A percentile compares a stretch with the other conserved stretches of the same genome.
Evolutionary conservation across 441 rosid genomes (phyloP).

Genomic region (Sinapis alba): DNA sequence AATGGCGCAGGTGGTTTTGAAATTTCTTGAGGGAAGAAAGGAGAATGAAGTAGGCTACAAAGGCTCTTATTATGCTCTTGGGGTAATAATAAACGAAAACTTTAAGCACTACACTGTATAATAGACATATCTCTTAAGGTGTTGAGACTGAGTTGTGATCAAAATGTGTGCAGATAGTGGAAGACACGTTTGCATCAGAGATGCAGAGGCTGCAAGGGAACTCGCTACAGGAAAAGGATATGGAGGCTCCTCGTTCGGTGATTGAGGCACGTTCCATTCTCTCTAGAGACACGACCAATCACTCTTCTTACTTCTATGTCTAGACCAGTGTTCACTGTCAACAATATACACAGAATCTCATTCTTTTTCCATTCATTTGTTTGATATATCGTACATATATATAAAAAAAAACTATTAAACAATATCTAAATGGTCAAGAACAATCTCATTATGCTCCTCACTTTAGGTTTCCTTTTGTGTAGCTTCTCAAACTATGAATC

Average conservation of each 20-base stretch:
- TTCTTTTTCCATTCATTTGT: conserved; percentile 12
- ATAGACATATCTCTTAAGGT: neutral
- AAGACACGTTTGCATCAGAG: conserved; percentile 91
- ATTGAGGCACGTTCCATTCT: conserved; percentile 96
- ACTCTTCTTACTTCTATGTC: conserved; percentile 77
- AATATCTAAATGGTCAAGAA: neutral
- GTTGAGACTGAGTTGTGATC: neutral
- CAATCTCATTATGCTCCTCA: neutral
- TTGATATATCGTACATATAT: conserved; percentile 15
- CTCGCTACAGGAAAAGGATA: conserved; percentile 80
- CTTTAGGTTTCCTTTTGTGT: neutral
- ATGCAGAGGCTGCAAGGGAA: conserved; percentile 89
- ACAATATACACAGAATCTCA: neutral
- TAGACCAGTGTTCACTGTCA: conserved; percentile 32
- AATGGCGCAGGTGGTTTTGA: conserved; percentile 94
- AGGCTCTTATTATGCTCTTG: conserved; percentile 90
- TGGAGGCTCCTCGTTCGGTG: conserved; percentile 91
- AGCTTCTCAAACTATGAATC: neutral
- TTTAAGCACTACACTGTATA: neutral
- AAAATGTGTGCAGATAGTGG: conserved; percentile 59
- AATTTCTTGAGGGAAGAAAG: conserved; percentile 94
- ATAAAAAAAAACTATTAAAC: neutral
- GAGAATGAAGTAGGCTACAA: conserved; percentile 92
- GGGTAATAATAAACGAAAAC: conserved; percentile 58
- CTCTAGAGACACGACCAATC: conserved; percentile 75